Base-by-base conservation (phyloP, 352 stramenopile genomes). In the Phytopythium cucurbitacearum region DNA sequence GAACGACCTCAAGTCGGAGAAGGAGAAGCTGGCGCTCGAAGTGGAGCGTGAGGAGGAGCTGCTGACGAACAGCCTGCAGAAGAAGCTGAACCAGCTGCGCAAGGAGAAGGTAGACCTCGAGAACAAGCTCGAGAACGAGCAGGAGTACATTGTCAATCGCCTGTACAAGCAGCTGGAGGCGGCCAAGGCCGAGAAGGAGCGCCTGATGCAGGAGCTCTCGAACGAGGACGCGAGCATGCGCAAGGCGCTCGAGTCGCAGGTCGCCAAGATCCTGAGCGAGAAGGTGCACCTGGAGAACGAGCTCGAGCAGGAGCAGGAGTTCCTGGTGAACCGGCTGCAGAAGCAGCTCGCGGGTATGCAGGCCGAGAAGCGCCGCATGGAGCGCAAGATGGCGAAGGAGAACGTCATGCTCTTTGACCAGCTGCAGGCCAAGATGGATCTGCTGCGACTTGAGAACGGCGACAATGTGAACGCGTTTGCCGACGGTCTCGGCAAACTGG, bases 141-240 rank as follows among this genome's bases (percentile, higher is more conserved):
- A 97, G 67, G 88, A 97, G 53, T 96, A 95, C 67, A 92, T 97
- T 40, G 87, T 97, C 15, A 97, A 97, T 73, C 93, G 93, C 48
- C 78, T 97, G 41, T 73, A 82, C 59, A 92, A 92, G 60, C 80
- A 94, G 58, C 70, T 94, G 1, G 82, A 92, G 46, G 69, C 76
- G 3, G 80, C 82, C 7, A 79, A 78, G 46, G 53, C 50, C 28
- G 80, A 92, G 50, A 90, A 90, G 48, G 82, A 90, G 53, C 67
- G 80, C 3, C 55, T 92, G 53, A 50, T 92, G 16, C 53, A 66
- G 32, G 82, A 92, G 57, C 69, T 91, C 41, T 69, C 84, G 44
- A 67, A 75, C 33, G 81, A 91, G 55, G 76, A 91, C 63, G 73
- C 74, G 32, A 61, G 64, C 15, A 64, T 89, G 44, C 79, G 79